Conservation (phyloP, 2,329 filamentous ascomycete genomes). For the Aspergillus felis region DNA sequence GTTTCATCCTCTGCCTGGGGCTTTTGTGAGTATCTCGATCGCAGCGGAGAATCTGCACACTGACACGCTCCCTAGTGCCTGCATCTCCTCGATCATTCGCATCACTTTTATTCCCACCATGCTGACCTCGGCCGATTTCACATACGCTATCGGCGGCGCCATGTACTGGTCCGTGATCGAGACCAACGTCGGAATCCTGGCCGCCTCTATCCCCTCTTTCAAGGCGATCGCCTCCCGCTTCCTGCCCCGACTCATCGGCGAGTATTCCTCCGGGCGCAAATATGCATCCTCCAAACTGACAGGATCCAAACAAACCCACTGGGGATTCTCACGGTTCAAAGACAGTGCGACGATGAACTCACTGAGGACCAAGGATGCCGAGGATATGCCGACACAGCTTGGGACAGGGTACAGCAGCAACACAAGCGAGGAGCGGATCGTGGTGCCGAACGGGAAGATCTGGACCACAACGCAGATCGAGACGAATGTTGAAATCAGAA, state of each 20-base stretch:
- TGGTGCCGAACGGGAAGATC: slow-evolving; percentile 29
- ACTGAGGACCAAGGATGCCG: slow-evolving; percentile 7
- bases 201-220: slow-evolving; percentile 41
- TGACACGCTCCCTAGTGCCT: slow-evolving; percentile 32
- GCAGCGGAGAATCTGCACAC: not conserved
- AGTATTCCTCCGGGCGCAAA: slow-evolving; percentile 25
- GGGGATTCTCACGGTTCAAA: slow-evolving; percentile 26
- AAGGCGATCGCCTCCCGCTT: slow-evolving; percentile 40
- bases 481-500: slow-evolving; percentile 25
- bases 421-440: slow-evolving; percentile 28
- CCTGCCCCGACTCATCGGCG: slow-evolving; percentile 40
- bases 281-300: slow-evolving; percentile 17
- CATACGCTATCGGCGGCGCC: slow-evolving; percentile 36
- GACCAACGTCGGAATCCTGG: slow-evolving; percentile 41
- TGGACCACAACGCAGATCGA: slow-evolving; percentile 29
- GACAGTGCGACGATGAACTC: slow-evolving; percentile 18
- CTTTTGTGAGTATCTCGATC: slow-evolving; percentile 34
- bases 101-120: slow-evolving; percentile 45
- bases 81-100: slow-evolving; percentile 46
- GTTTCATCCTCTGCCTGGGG: slow-evolving; percentile 49
- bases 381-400: slow-evolving; percentile 19
- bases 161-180: slow-evolving; percentile 47
- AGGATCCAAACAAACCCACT: slow-evolving; percentile 15
- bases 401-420: slow-evolving; percentile 11
- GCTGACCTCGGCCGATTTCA: slow-evolving; percentile 34